Percentiles rank a stretch among this genome's conserved stretches.
Evolutionary conservation across 2,329 filamentous ascomycete genomes (phyloP).

Genomic region (Trichophyton rubrum): DNA sequence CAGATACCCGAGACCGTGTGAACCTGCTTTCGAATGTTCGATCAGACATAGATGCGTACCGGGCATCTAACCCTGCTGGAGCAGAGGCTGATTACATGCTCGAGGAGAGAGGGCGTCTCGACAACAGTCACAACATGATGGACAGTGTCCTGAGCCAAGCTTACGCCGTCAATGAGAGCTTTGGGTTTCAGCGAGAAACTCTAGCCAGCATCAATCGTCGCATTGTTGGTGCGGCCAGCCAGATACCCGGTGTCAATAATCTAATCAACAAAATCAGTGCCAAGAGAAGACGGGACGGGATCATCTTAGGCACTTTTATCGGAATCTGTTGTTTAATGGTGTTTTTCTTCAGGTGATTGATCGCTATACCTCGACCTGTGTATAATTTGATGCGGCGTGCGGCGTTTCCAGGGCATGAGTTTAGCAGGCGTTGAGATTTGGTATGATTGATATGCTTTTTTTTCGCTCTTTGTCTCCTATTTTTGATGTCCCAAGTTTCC

Average conservation of each 20-base stretch:
- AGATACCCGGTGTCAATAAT: constrained; percentile 85
- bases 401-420: background rate
- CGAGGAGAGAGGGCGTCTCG: constrained; percentile 70
- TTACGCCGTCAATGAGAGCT: constrained; percentile 91
- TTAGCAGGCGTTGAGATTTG: constrained; percentile 3
- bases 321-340: constrained; percentile 83
- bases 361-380: background rate
- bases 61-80: constrained; percentile 63
- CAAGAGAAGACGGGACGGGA: constrained; percentile 86
- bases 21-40: constrained; percentile 86
- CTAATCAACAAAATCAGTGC: constrained; percentile 86
- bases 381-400: background rate
- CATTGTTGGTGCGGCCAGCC: constrained; percentile 77
- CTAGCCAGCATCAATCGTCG: constrained; percentile 77
- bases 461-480: background rate
- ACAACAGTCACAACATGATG: constrained; percentile 78
- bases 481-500: background rate
- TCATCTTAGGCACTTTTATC: constrained; percentile 85
- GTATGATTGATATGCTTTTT: background rate
- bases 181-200: constrained; percentile 74
- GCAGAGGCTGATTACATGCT: constrained; percentile 97
- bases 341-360: constrained; percentile 58
- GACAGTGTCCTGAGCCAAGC: constrained; percentile 89
- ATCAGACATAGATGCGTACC: constrained; percentile 83
- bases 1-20: constrained; percentile 68